A percentile compares a stretch with the other conserved stretches of the same genome.
Conservation (phyloP, 306 rosid genomes). For the Vicia faba region DNA sequence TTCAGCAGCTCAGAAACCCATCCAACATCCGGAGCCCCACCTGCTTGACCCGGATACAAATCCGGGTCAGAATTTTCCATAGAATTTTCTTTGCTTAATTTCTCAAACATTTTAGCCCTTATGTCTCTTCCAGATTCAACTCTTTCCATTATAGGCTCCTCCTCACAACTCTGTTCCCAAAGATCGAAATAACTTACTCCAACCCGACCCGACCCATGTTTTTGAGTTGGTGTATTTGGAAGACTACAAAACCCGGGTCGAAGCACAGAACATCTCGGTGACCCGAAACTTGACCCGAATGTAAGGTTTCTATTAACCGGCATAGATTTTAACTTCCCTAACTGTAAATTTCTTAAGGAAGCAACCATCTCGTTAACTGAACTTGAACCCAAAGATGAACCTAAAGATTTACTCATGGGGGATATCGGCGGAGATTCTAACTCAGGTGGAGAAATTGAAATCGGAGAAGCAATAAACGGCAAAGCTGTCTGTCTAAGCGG, state of each 20-base stretch:
- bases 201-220: slow-evolving; percentile 44
- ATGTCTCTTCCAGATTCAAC: slow-evolving; percentile 89
- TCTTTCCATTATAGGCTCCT: slow-evolving; percentile 90
- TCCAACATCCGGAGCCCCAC: slow-evolving; percentile 67
- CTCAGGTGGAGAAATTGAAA: slow-evolving; percentile 61
- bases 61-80: slow-evolving; percentile 45
- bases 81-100: slow-evolving; percentile 74
- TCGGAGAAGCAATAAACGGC: slow-evolving; percentile 55
- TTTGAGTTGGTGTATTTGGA: slow-evolving; percentile 72
- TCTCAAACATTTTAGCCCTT: slow-evolving; percentile 80
- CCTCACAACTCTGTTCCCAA: slow-evolving; percentile 57
- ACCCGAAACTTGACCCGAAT: slow-evolving; percentile 58
- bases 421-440: slow-evolving; percentile 86
- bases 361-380: slow-evolving; percentile 64
- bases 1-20: slow-evolving; percentile 85
- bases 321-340: slow-evolving; percentile 64
- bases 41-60: neutral
- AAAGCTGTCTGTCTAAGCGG: slow-evolving; percentile 53
- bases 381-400: slow-evolving; percentile 63
- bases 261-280: slow-evolving; percentile 65
- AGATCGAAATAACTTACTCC: slow-evolving; percentile 48
- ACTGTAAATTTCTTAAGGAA: slow-evolving; percentile 69
- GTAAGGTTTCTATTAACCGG: slow-evolving; percentile 54
- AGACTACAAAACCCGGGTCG: slow-evolving; percentile 81
- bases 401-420: slow-evolving; percentile 65